Conservation (phyloP, 257 asterid species). For the Rubia yunnanensis region DNA sequence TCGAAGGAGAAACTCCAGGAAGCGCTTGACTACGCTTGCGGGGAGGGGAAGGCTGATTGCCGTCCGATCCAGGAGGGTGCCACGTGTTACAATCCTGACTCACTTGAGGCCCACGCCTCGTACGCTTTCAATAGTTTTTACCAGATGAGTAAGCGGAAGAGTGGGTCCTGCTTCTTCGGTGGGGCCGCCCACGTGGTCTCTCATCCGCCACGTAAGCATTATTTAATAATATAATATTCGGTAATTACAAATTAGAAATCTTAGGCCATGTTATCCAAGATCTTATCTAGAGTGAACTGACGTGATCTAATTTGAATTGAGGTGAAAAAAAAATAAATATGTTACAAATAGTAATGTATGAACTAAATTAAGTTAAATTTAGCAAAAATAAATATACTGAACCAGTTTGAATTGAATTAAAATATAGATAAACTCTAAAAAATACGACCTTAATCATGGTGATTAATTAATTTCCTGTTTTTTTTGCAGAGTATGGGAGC, state of each 20-base stretch:
- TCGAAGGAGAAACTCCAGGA: constrained; percentile 36
- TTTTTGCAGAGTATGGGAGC: constrained; percentile 8
- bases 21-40: constrained; percentile 77
- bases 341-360: no score
- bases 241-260: no score
- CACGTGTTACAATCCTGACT: constrained; percentile 60
- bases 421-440: no score
- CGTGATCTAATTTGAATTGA: no score
- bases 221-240: not conserved
- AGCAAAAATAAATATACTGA: no score
- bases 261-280: no score
- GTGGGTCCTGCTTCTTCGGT: constrained; percentile 65
- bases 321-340: no score
- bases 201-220: constrained; percentile 65
- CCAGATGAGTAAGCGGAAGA: constrained; percentile 54
- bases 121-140: constrained; percentile 84
- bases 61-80: constrained; percentile 59
- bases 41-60: constrained; percentile 81
- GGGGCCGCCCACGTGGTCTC: constrained; percentile 72
- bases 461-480: not conserved
- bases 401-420: no score
- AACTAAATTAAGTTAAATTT: not conserved
- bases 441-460: no score
- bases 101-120: constrained; percentile 70
- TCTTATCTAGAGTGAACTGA: no score